Base-by-base conservation (phyloP, 176 grass and related monocot species). In the Melocanna baccifera region DNA sequence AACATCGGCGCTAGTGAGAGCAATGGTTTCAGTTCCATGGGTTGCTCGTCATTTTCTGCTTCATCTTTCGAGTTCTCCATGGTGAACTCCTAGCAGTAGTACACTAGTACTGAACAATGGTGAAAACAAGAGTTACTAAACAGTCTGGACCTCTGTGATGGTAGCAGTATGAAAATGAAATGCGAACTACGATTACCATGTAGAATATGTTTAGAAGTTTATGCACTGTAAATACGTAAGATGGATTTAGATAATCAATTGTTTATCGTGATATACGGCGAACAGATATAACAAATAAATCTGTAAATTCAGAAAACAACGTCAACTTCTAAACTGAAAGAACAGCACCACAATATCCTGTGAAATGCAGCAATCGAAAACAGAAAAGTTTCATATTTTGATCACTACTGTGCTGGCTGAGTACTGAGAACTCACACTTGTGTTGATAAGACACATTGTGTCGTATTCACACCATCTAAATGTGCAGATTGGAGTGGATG, bases 1-100 rank as follows among this genome's bases (percentile, higher is more conserved):
- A 91, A 91, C 89, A 91, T 94, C 16, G 92, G 92, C 2, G 89
- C 67, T 18, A 94, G 73, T 37, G 92, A 94, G n/a, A 53, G 48
- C 73, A 91, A 53, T 48, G 92, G 87, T 25, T 94, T 89, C 70
- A 53, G 36, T 47, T 91, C 87, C 61, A 89, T 10, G 20, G 62
- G 23, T 7, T 65, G 43, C 20, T 84, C 39, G 3, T 16, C 75
- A 22, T 14, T n/a, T 13, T 58, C 87, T 56, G 74, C 68, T 79
- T 73, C 81, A 0, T 73, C 74, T 26, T 84, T 70, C 5, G 58
- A 71, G 71, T 41, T 86, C 32, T 34, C 83, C 78, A 86, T 86
- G 43, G 1, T 30, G 58, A 88, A 62, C 19, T 89, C 42, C 77
- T 81, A 3, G 74, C 11, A 61, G 28, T 29, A 12, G 16, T 10